Conservation (phyloP, 2,329 filamentous ascomycete species). For the Golovinomyces cichoracearum region DNA sequence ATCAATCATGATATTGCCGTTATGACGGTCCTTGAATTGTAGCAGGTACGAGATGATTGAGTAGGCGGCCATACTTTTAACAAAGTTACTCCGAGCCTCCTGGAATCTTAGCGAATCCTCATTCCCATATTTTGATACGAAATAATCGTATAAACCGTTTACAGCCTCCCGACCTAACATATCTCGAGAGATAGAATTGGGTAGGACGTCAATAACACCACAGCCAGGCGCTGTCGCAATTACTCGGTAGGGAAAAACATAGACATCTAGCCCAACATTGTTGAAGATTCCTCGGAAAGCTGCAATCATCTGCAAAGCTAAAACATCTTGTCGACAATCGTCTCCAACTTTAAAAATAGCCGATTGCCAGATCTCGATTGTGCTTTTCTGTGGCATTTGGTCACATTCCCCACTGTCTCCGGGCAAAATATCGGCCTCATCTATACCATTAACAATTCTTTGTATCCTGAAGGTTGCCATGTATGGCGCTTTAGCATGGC, state of each 20-base stretch:
- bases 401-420: constrained; percentile 21
- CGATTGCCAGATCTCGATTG: constrained; percentile 91
- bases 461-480: constrained; percentile 98
- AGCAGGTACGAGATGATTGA: constrained; percentile 87
- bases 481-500: constrained; percentile 92
- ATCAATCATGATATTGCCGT: constrained; percentile 99
- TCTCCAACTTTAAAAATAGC: constrained; percentile 99
- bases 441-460: constrained; percentile 37
- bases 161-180: constrained; percentile 97
- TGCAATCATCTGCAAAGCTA: constrained; percentile 92
- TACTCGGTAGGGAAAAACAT: constrained; percentile 88
- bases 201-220: constrained; percentile 91
- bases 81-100: constrained; percentile 83
- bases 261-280: constrained; percentile 80
- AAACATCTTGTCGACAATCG: constrained; percentile 87
- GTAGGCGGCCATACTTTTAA: constrained; percentile 98
- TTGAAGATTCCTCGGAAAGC: constrained; percentile 96
- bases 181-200: constrained; percentile 91
- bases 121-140: constrained; percentile 87
- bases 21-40: constrained; percentile 98
- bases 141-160: constrained; percentile 96
- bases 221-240: constrained; percentile 93
- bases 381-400: constrained; percentile 22
- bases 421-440: constrained; percentile 26
- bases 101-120: constrained; percentile 90